Evolutionary conservation across 352 stramenopile species (phyloP), one percentile per base, ranked within the genome.

Genomic region (Phytophthora sojae): DNA sequence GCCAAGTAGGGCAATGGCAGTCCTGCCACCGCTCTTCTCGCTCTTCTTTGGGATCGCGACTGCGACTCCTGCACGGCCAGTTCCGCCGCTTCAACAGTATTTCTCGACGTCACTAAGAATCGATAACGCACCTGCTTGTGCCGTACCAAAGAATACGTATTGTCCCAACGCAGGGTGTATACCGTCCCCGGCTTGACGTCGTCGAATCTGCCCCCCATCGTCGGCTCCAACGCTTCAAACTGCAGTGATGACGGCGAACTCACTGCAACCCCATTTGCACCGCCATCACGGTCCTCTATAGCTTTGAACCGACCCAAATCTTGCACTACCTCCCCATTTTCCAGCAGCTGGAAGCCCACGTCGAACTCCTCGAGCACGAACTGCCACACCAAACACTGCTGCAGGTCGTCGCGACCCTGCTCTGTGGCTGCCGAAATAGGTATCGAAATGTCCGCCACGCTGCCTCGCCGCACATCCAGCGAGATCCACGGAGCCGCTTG

Each of bases 101-200:
- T 61, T 15, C 66, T 71, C 1, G 83, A 86, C 1, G 73, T 83
- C 35, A 84, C 54, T 2, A 91, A 57, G 19, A 85, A 82, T 7
- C 87, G 77, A 55, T 93, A 95, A 19, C 72, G 71, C 21, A 95
- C 71, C 12, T 76, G 61, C 42, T 94, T 94, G 69, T 88, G 80
- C 4, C 87, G 83, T 25, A 93, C 71, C 30, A 91, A 70, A 55
- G 87, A 94, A 71, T 94, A 94, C 32, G 79, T 82, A 62, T 94
- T 94, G 59, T 93, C 85, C 87, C 87, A 94, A 5, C 73, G 75
- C 42, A 94, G 76, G 37, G 83, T 85, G 64, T 88, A 89, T 29
- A 80, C 62, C n/a, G 54, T 67, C n/a, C 69, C 80, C 2, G 47
- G 39, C 52, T 76, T 73, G 17, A 87, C 51, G 15, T 15, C 42